These are phyloP conservation scores for Aureobasidium leucospermi DNA, from an alignment of 2,329 filamentous ascomycete genomes.

Conservation along the genomic window DNA sequence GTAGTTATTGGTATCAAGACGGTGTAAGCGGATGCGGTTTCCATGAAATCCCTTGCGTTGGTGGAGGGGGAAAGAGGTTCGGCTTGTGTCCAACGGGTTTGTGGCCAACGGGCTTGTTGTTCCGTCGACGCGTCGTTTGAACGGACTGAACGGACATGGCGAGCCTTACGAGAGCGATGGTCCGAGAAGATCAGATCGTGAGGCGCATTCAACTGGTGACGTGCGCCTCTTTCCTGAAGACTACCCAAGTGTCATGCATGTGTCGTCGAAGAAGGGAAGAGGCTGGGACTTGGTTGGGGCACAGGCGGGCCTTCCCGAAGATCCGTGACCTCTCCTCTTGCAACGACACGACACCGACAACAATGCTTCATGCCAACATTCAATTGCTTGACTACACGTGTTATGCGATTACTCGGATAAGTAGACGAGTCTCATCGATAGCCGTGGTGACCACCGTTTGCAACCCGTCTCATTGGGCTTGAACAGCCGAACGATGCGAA, in stretches of 20 bases:
- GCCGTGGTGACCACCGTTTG: conserved; percentile 2
- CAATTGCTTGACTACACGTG: neutral
- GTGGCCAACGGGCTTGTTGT: neutral
- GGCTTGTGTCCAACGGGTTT: conserved; percentile 10
- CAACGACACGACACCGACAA: neutral
- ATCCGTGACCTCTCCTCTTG: neutral
- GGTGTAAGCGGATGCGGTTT: neutral
- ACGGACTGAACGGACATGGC: neutral
- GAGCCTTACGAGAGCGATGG: neutral
- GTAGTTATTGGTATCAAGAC: neutral
- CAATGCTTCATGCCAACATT: neutral
- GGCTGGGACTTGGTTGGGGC: neutral
- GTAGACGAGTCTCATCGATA: neutral
- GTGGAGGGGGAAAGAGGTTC: neutral
- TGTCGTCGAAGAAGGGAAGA: conserved; percentile 1
- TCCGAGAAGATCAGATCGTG: neutral
- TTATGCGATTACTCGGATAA: neutral
- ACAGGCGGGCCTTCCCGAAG: neutral
- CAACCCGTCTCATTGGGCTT: neutral
- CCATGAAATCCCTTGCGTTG: conserved; percentile 9
- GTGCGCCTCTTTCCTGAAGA: neutral
- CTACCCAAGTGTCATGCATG: conserved; percentile 6
- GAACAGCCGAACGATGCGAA: neutral
- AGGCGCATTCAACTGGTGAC: neutral
- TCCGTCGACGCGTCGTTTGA: conserved; percentile 7